Conservation (phyloP, 345 rosid genomes). For the Arabidopsis arenosa region DNA sequence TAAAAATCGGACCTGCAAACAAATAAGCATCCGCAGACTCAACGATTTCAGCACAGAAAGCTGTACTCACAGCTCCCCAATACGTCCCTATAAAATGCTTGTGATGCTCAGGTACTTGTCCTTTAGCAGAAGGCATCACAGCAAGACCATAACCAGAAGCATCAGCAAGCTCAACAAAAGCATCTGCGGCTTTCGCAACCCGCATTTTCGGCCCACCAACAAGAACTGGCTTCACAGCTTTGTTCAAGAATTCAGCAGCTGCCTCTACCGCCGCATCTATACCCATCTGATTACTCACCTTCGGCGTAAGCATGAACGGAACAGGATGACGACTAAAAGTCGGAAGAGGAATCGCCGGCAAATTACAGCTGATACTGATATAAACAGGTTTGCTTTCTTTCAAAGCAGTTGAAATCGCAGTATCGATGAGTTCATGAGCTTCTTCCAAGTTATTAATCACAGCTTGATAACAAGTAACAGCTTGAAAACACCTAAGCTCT, state of each 20-base stretch:
- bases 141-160: constrained; percentile 60
- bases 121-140: constrained; percentile 68
- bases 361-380: constrained; percentile 63
- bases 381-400: constrained; percentile 78
- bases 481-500: constrained; percentile 64
- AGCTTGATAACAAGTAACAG: constrained; percentile 65
- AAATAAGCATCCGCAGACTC: constrained; percentile 67
- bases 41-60: constrained; percentile 60
- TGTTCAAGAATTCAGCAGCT: constrained; percentile 59
- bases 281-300: constrained; percentile 51
- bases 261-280: constrained; percentile 63
- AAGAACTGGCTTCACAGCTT: constrained; percentile 64
- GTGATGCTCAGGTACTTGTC: constrained; percentile 63
- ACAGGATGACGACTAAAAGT: constrained; percentile 55
- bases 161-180: constrained; percentile 60
- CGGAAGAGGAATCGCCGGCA: constrained; percentile 59
- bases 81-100: constrained; percentile 61
- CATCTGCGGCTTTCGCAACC: constrained; percentile 51
- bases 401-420: constrained; percentile 57
- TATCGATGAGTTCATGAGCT: constrained; percentile 63
- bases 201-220: constrained; percentile 62
- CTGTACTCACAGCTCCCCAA: constrained; percentile 64
- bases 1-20: constrained; percentile 65
- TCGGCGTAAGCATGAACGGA: constrained; percentile 52
- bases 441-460: constrained; percentile 65